Evolutionary conservation across 441 rosid genomes (phyloP).

Genomic region (Pelargonium cotyledonis): DNA sequence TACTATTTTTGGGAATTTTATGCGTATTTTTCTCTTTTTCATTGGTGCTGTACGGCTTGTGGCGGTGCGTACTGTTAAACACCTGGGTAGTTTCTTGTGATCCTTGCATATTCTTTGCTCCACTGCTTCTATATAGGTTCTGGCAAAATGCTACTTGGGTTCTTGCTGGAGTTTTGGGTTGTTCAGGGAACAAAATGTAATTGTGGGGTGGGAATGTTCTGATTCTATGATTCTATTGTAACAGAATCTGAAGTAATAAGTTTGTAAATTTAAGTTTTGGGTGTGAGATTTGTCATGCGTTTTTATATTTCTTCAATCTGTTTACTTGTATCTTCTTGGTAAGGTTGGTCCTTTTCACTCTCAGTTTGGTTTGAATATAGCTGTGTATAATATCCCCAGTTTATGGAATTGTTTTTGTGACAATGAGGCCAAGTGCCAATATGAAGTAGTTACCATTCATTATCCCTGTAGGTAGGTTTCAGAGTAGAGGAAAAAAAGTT

Average conservation of each 20-base stretch:
- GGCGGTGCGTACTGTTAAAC: background rate
- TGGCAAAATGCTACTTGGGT: background rate
- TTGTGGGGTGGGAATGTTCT: background rate
- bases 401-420: background rate
- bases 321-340: background rate
- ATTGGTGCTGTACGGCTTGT: background rate
- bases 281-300: background rate
- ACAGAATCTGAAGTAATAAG: background rate
- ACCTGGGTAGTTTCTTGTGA: background rate
- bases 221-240: background rate
- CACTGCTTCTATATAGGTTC: background rate
- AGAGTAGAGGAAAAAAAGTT: background rate
- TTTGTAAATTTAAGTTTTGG: background rate
- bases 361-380: background rate
- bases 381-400: background rate
- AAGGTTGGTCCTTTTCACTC: background rate
- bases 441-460: too few relatives aligned
- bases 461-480: too few relatives aligned
- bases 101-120: background rate
- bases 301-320: too few relatives aligned
- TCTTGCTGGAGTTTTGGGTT: background rate
- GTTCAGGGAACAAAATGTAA: background rate
- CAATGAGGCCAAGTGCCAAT: too few relatives aligned
- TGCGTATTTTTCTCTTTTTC: background rate
- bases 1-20: background rate